Evolutionary conservation across 1,139 yeast species (phyloP).

Genomic region (Scheffersomyces cryptocercus): DNA sequence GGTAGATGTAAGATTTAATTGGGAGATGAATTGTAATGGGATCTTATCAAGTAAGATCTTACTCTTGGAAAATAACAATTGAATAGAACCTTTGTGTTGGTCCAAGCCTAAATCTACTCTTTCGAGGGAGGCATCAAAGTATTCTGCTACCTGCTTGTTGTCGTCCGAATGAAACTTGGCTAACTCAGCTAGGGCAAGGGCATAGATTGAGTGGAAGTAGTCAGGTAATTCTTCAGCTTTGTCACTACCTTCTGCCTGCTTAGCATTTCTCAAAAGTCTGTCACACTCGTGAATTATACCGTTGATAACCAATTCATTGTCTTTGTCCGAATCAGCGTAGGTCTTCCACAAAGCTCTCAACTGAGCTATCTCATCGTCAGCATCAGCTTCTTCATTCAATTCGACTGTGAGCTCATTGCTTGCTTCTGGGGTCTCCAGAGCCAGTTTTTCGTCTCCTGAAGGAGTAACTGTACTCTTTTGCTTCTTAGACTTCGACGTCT

Average conservation of each 20-base stretch:
- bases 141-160: conserved; percentile 47
- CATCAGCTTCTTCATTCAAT: conserved; percentile 66
- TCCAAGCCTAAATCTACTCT: conserved; percentile 64
- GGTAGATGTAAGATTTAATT: conserved; percentile 41
- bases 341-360: conserved; percentile 69
- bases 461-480: conserved; percentile 33
- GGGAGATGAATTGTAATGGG: conserved; percentile 57
- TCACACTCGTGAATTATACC: conserved; percentile 95
- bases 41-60: conserved; percentile 58
- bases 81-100: conserved; percentile 42
- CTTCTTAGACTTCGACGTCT: conserved; percentile 54
- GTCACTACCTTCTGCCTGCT: conserved; percentile 10
- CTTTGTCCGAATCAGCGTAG: conserved; percentile 54
- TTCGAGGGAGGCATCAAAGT: conserved; percentile 70
- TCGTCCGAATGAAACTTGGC: conserved; percentile 54
- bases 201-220: conserved; percentile 72
- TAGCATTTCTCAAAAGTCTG: conserved; percentile 59
- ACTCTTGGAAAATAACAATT: conserved; percentile 54
- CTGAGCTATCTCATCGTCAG: conserved; percentile 78
- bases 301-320: conserved; percentile 65
- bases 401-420: conserved; percentile 63
- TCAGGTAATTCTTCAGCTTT: conserved; percentile 45
- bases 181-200: conserved; percentile 68
- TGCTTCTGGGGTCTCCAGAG: conserved; percentile 15
- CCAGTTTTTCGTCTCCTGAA: conserved; percentile 13